Conservation (phyloP, 768 basidiomycete genomes). For the Kwoniella mangroviensis region DNA sequence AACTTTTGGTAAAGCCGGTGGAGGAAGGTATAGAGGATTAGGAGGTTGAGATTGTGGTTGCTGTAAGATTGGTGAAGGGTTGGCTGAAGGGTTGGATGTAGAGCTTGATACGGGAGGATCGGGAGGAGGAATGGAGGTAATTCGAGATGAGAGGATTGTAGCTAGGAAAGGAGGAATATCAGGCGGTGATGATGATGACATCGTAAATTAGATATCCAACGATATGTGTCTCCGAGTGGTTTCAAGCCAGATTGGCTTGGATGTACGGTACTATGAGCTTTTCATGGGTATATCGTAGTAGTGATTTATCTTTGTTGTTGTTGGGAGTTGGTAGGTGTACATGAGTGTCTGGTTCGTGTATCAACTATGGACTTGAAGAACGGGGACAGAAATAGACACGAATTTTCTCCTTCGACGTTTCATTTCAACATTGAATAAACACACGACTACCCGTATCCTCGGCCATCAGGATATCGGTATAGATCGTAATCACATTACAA, state of each 20-base stretch:
- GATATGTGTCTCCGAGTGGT: neutral
- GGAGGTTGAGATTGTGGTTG: slow-evolving; percentile 7
- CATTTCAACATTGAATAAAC: neutral
- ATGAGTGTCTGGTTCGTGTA: neutral
- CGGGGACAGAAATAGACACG: neutral
- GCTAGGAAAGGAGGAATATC: slow-evolving; percentile 24
- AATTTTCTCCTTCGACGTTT: neutral
- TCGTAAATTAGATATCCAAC: neutral
- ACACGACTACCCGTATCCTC: neutral
- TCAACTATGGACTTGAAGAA: neutral
- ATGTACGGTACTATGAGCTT: neutral
- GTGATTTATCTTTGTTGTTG: neutral
- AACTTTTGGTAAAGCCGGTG: slow-evolving; percentile 39
- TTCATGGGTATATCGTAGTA: neutral
- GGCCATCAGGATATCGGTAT: neutral
- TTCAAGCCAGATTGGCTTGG: neutral
- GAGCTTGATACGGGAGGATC: neutral
- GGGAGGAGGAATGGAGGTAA: slow-evolving; percentile 4
- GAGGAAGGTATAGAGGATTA: slow-evolving; percentile 46
- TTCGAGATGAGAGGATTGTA: slow-evolving; percentile 10
- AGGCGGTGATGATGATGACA: neutral
- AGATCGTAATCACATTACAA: neutral
- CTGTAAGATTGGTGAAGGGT: neutral
- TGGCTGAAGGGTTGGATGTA: neutral
- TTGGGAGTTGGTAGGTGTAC: neutral